A percentile compares a stretch with the other conserved stretches of the same genome.
Evolutionary conservation across 2,329 filamentous ascomycete genomes (phyloP).

Genomic region (Exophiala phaeomuriformis): DNA sequence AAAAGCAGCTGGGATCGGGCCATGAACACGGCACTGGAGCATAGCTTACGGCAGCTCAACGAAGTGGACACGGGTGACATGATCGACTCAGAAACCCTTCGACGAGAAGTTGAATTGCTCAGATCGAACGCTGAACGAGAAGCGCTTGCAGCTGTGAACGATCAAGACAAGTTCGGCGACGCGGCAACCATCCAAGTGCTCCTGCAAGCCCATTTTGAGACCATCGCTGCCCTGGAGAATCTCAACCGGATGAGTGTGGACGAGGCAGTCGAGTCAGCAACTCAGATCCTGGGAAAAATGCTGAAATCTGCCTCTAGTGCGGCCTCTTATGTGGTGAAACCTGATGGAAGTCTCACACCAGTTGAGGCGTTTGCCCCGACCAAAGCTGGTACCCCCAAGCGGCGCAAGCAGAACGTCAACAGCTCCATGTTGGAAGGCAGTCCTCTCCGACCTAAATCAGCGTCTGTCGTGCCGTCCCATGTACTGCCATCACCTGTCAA

Average conservation of each 20-base stretch:
- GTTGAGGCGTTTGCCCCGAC: conserved; percentile 60
- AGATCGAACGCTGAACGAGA: conserved; percentile 78
- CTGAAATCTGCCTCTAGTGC: conserved; percentile 68
- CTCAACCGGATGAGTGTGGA: conserved; percentile 76
- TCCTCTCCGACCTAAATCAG: conserved; percentile 42
- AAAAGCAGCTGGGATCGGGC: conserved; percentile 80
- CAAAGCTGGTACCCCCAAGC: conserved; percentile 69
- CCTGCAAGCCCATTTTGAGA: conserved; percentile 85
- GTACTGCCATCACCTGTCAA: conserved; percentile 58
- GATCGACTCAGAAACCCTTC: conserved; percentile 63
- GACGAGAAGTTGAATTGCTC: conserved; percentile 75
- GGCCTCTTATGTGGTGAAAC: conserved; percentile 78
- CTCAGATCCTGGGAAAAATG: conserved; percentile 66
- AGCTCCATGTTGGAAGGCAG: conserved; percentile 38
- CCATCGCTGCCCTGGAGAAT: conserved; percentile 72
- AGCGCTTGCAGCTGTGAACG: conserved; percentile 65
- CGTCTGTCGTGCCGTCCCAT: conserved; percentile 29
- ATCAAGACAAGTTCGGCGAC: conserved; percentile 77
- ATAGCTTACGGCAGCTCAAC: conserved; percentile 70
- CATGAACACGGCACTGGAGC: conserved; percentile 79
- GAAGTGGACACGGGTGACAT: conserved; percentile 60
- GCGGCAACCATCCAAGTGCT: conserved; percentile 72
- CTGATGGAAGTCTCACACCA: conserved; percentile 59
- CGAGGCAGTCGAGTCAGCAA: conserved; percentile 73
- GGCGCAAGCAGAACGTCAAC: conserved; percentile 44